Base-by-base conservation (phyloP, 2,329 filamentous ascomycete genomes). In the Drechmeria coniospora region DNA sequence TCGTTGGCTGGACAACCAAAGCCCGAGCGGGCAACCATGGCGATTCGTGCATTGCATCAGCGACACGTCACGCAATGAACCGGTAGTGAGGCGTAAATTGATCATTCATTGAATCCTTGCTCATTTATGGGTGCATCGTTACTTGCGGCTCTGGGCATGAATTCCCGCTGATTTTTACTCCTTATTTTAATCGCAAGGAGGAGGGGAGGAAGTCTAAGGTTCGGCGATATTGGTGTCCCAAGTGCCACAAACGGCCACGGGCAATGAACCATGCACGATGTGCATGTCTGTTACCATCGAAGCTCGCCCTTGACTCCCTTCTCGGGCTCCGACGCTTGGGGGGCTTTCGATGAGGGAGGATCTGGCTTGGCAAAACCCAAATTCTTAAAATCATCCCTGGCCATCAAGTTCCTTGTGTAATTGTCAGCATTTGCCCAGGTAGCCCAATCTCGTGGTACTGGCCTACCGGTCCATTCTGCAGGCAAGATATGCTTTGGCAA, bases 381-480 rank as follows among this genome's bases (percentile, higher is more conserved):
- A 47, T 98, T 98, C 53, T 80, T 83, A 54, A 95, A 90, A 33
- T 92, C 81, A 47, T 98, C 90, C 41, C 71, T 82, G 6, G 86
- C 86, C 90, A 98, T 98, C 18, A 98, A 61, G 47, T 95, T 94
- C 41, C 84, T 84, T 27, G 15, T 26, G 13, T 13, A 18, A 8
- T 14, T 26, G 27, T 21, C 23, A 30, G 28, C 21, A 4, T n/a
- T 5, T 26, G 19, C 19, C 21, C 6, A 8, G 4, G 3, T 12
- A 8, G 9, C 23, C 12, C 6, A 9, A 14, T 16, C 23, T 21
- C 17, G 8, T 3, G 16, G n/a, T 8, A 5, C 10, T 12, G 13
- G 29, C 75, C 49, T 61, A 92, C 84, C 76, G 73, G 42, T 95
- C 87, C 90, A 98, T 98, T 26, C 90, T 74, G 54, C 90, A 98